phyloP scores from a whole-genome alignment of 495 filamentous ascomycete species.

The Trichoderma orchidacearum region DNA sequence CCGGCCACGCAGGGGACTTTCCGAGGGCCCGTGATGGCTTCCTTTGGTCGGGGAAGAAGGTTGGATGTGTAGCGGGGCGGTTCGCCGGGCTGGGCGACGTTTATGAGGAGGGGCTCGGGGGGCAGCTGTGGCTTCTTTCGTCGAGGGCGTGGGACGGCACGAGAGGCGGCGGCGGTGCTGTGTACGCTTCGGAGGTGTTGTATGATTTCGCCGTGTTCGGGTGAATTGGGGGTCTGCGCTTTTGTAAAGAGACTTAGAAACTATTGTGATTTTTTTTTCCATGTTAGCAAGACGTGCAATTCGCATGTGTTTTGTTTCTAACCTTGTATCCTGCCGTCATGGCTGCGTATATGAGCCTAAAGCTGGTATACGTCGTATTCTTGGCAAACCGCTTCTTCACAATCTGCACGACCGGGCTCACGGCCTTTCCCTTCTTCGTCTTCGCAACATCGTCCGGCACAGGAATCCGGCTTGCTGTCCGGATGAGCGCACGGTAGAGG shows the following conservation, averaged over 20 bases:
- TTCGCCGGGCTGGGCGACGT: slow-evolving; percentile 13
- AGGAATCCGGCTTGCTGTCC: slow-evolving; percentile 35
- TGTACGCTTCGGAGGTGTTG: slow-evolving; percentile 11
- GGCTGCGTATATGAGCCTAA: slow-evolving; percentile 30
- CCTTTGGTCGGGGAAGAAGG: slow-evolving; percentile 25
- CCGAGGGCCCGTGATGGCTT: slow-evolving; percentile 29
- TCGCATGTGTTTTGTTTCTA: not conserved
- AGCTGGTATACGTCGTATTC: slow-evolving; percentile 38
- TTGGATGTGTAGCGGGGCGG: slow-evolving; percentile 24
- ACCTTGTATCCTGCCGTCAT: slow-evolving; percentile 51
- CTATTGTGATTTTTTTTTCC: too few relatives aligned
- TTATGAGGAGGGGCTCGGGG: slow-evolving; percentile 10
- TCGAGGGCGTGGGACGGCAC: slow-evolving; percentile 6
- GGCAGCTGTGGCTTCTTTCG: not conserved
- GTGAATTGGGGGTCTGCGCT: slow-evolving; percentile 1
- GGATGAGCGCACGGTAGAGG: slow-evolving; percentile 54
- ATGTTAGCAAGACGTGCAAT: too few relatives aligned
- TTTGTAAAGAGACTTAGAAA: not conserved
- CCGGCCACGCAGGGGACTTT: slow-evolving; percentile 43
- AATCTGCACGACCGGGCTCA: slow-evolving; percentile 12
- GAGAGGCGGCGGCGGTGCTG: not conserved
- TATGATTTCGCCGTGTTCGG: slow-evolving; percentile 7
- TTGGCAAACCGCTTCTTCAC: slow-evolving; percentile 40
- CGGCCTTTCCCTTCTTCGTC: slow-evolving; percentile 14
- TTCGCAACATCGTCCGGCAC: slow-evolving; percentile 17